Conservation (phyloP, 108 stramenopile genomes). For the Nitzschia putrida region DNA sequence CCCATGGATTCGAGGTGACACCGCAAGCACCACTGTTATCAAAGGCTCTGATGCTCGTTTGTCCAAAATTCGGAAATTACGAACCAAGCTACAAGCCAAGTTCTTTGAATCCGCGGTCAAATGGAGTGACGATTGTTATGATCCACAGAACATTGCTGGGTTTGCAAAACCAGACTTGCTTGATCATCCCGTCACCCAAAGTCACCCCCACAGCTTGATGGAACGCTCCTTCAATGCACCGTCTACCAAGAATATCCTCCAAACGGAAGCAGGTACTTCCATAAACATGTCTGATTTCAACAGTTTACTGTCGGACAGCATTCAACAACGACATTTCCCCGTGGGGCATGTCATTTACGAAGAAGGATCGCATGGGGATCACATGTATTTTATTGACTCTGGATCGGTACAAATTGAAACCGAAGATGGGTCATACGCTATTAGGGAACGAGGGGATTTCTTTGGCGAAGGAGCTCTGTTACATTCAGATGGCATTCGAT, state of each 20-base stretch:
- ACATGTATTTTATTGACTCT: slow-evolving; percentile 84
- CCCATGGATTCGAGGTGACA: slow-evolving; percentile 87
- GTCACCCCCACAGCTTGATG: slow-evolving; percentile 45
- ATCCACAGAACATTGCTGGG: slow-evolving; percentile 30
- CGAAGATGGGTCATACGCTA: slow-evolving; percentile 58
- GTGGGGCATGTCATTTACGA: slow-evolving; percentile 70
- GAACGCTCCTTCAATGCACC: slow-evolving; percentile 73
- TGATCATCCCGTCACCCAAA: slow-evolving; percentile 33
- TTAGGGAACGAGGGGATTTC: slow-evolving; percentile 62
- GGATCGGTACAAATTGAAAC: slow-evolving; percentile 74
- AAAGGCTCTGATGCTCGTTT: slow-evolving; percentile 68
- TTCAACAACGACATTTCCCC: slow-evolving; percentile 79
- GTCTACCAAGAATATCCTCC: slow-evolving; percentile 48
- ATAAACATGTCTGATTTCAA: slow-evolving; percentile 70
- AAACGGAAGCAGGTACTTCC: slow-evolving; percentile 39
- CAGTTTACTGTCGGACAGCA: slow-evolving; percentile 73
- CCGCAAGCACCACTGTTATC: slow-evolving; percentile 71
- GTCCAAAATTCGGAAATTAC: slow-evolving; percentile 61
- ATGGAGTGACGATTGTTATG: slow-evolving; percentile 58
- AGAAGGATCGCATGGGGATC: slow-evolving; percentile 65
- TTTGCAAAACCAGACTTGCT: too few relatives aligned
- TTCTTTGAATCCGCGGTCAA: slow-evolving; percentile 69
- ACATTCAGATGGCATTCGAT: slow-evolving; percentile 58
- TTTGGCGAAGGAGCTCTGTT: slow-evolving; percentile 84
- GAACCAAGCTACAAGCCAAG: slow-evolving; percentile 69